Evolutionary conservation across 306 rosid species (phyloP).

Genomic region (Hylodesmum podocarpum): DNA sequence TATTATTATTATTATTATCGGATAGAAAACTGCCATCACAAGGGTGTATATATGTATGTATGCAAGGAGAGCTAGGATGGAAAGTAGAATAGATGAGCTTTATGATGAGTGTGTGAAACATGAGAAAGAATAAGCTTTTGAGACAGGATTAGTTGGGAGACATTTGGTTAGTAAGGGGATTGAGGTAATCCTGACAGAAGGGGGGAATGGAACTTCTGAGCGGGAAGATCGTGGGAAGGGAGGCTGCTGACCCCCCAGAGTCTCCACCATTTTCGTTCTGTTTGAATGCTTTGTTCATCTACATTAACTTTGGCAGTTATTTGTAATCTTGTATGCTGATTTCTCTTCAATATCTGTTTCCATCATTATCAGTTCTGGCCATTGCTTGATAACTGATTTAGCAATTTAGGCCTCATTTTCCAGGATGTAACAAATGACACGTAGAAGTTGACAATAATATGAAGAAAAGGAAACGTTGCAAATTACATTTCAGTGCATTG

Average conservation of each 20-base stretch:
- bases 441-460: not conserved
- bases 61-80: not conserved
- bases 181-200: not conserved
- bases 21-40: not conserved
- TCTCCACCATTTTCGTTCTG: slow-evolving; percentile 6
- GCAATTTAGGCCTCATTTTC: slow-evolving; percentile 12
- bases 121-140: not conserved
- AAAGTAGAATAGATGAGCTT: slow-evolving; percentile 2
- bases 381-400: not conserved
- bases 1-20: not conserved
- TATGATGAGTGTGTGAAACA: not conserved
- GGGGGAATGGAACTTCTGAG: not conserved
- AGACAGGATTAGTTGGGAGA: not conserved
- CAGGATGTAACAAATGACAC: not conserved
- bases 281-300: not conserved
- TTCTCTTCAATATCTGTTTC: not conserved
- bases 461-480: not conserved
- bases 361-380: not conserved
- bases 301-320: not conserved
- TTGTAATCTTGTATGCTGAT: not conserved
- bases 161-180: not conserved
- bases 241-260: not conserved
- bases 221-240: slow-evolving; percentile 9
- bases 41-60: not conserved
- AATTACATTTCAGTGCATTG: not conserved